Base-by-base conservation (phyloP, 2,329 filamentous ascomycete species). In the Colletotrichum paranaense region DNA sequence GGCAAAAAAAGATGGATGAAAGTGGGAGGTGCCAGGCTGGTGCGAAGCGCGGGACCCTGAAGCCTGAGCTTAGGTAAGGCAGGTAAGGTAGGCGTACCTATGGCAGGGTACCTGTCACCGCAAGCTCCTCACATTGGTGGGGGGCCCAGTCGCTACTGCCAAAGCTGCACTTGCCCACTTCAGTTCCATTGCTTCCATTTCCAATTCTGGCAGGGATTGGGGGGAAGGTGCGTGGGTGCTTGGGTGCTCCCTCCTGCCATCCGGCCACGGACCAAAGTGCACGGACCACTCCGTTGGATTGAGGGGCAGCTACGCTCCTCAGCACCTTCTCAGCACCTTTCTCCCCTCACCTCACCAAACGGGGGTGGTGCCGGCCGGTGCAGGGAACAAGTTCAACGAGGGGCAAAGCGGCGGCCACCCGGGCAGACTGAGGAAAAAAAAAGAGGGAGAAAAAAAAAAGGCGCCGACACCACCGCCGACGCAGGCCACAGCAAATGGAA, bases 41-140 rank as follows among this genome's bases (percentile, higher is more conserved):
- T 49, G 42, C 19, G 42, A 49, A 49, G 42, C 42, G 42, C 42
- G 19, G 42, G 19, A 49, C 42, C 42, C 42, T 49, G 62, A 64
- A n/a, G 30, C 35, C n/a, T 26, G 8, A 35, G 64, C 26, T 55
- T 52, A 65, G 67, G 53, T 59, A 53, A 72, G 59, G 67, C 65
- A 67, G 59, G 55, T 35, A n/a, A 9, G 28, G 8, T 30, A 8
- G 28, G 28, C 28, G 26, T 30, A 7, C 28, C 6, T 30, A 30
- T 49, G 35, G 64, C 42, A 62, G 56, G 62, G 60, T 55, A 64
- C 38, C 66, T 65, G 66, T 73, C 59, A 73, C 42, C 42, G 42
- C 42, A 70, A 55, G 49, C 67, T 66, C 60, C 67, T 62, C 67
- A 73, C 42, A 22, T 38, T 57, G 62, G 60, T 71, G 71, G 67